phyloP scores from a whole-genome alignment of 805 yeast species.

The Teunomyces cretensis region DNA sequence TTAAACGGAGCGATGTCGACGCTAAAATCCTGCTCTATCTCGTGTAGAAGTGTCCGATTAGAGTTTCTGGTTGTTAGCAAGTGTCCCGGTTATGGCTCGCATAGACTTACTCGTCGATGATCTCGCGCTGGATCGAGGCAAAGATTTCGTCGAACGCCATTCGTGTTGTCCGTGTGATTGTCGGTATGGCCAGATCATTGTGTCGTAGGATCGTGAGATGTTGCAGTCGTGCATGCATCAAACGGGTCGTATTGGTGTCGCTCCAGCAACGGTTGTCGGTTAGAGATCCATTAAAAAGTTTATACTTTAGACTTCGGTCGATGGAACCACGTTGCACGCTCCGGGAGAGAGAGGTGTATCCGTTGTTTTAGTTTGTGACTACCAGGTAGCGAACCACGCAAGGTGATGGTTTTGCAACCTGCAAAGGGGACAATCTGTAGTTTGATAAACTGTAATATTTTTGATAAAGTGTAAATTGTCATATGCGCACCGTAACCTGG shows the following conservation, averaged over 20 bases:
- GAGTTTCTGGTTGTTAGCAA: constrained; percentile 6
- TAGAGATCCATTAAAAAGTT: neutral
- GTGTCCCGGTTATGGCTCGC: constrained; percentile 4
- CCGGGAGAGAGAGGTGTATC: neutral
- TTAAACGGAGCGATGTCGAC: constrained; percentile 11
- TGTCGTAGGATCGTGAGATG: no score
- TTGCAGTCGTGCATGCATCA: no score
- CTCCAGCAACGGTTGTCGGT: neutral
- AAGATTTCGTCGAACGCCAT: constrained; percentile 10
- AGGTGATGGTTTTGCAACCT: no score
- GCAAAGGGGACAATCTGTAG: no score
- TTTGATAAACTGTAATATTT: no score
- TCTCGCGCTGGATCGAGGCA: constrained; percentile 10
- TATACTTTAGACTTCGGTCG: neutral
- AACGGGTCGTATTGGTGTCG: no score
- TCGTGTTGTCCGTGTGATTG: no score
- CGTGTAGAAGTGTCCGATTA: constrained; percentile 8
- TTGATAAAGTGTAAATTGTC: no score
- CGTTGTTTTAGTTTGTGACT: neutral
- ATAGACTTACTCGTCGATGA: constrained; percentile 9
- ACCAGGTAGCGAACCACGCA: no score
- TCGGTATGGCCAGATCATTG: no score
- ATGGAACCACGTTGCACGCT: constrained; percentile 1
- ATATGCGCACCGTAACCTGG: no score
- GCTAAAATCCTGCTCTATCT: constrained; percentile 14